phyloP scores from a whole-genome alignment of 1,284 basidiomycete genomes.

The Boletus smithii region DNA sequence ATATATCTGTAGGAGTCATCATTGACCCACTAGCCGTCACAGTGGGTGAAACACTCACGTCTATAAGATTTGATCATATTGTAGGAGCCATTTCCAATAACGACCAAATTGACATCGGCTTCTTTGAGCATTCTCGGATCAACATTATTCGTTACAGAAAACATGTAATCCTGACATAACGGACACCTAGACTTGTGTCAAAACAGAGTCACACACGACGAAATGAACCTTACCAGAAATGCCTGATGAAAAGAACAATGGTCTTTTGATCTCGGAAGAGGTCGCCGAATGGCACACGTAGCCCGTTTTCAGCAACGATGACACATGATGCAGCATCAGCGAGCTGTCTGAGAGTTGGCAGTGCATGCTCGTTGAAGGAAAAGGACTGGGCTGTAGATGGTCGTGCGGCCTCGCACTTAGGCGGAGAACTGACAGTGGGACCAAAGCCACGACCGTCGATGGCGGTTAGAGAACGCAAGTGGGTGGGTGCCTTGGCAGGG shows the following conservation, averaged over 20 bases:
- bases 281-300: slow-evolving; percentile 67
- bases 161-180: slow-evolving; percentile 82
- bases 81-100: slow-evolving; percentile 78
- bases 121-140: slow-evolving; percentile 52
- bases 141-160: slow-evolving; percentile 55
- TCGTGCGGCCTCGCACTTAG: slow-evolving; percentile 11
- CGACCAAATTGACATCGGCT: slow-evolving; percentile 55
- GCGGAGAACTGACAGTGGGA: not conserved
- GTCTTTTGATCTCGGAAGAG: slow-evolving; percentile 65
- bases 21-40: not conserved
- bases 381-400: slow-evolving; percentile 18
- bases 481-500: slow-evolving; percentile 9
- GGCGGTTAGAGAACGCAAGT: slow-evolving; percentile 28
- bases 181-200: slow-evolving; percentile 52
- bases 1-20: slow-evolving; percentile 46
- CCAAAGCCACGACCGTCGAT: slow-evolving; percentile 15
- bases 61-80: slow-evolving; percentile 72
- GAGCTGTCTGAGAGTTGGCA: slow-evolving; percentile 51
- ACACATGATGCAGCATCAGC: slow-evolving; percentile 58
- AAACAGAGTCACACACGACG: slow-evolving; percentile 6
- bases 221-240: slow-evolving; percentile 44
- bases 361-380: slow-evolving; percentile 31
- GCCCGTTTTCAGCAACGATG: slow-evolving; percentile 66
- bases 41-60: slow-evolving; percentile 38
- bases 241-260: slow-evolving; percentile 72